Percentiles rank a stretch among this genome's conserved stretches.
Evolutionary conservation across 139 green algal species (phyloP).

Genomic region (Penium margaritaceum): DNA sequence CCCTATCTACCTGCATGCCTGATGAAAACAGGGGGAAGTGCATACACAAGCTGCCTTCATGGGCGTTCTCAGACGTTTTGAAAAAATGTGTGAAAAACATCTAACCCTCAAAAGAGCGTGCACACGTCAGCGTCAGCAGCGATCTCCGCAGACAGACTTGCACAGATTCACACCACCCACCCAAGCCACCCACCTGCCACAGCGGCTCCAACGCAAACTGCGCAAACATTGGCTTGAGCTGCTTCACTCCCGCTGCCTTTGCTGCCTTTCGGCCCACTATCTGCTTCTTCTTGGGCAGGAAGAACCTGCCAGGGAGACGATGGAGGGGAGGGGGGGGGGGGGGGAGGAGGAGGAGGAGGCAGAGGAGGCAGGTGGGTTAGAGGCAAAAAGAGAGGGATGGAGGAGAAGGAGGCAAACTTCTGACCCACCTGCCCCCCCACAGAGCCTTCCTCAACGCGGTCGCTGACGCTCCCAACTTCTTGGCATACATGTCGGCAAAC

Average conservation of each 20-base stretch:
- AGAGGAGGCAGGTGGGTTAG: not conserved
- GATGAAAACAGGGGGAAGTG: too few relatives aligned
- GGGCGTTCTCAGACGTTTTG: too few relatives aligned
- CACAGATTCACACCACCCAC: too few relatives aligned
- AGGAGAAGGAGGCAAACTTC: not conserved
- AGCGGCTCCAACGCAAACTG: conserved; percentile 76
- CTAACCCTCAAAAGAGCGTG: too few relatives aligned
- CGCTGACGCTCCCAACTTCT: conserved; percentile 65
- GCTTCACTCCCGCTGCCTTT: not conserved
- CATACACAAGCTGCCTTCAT: too few relatives aligned
- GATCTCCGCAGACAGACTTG: too few relatives aligned
- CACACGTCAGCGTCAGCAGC: too few relatives aligned
- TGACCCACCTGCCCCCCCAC: conserved; percentile 75
- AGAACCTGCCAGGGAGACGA: conserved; percentile 35
- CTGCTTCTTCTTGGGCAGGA: conserved; percentile 74
- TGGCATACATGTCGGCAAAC: conserved; percentile 85
- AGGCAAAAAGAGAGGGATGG: not conserved
- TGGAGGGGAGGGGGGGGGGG: not conserved
- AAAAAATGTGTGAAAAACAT: too few relatives aligned
- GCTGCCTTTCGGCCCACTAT: conserved; percentile 69
- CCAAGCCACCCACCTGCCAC: conserved; percentile 53
- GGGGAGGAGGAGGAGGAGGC: not conserved
- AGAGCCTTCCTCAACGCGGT: conserved; percentile 55
- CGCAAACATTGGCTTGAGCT: conserved; percentile 84
- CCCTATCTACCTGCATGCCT: too few relatives aligned